These are phyloP conservation scores for Phytophthora citrophthora DNA, from an alignment of 352 stramenopile genomes.

Conservation along the genomic window DNA sequence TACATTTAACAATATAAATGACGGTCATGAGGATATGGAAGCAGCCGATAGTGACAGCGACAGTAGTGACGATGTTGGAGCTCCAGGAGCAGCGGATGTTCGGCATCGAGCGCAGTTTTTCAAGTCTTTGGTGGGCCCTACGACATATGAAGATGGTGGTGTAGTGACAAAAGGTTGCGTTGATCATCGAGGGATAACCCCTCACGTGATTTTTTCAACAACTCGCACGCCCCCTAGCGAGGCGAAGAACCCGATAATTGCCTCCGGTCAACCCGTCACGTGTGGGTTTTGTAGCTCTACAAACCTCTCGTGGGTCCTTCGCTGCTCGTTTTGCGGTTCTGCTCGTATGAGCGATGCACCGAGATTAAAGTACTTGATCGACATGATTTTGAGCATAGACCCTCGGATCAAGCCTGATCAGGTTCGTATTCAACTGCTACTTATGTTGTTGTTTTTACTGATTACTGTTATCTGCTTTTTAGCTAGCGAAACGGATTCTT, in stretches of 20 bases:
- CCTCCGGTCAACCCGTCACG: constrained; percentile 30
- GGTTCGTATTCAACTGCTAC: constrained; percentile 25
- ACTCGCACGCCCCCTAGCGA: constrained; percentile 61
- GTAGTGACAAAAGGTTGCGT: constrained; percentile 51
- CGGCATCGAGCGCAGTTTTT: constrained; percentile 33
- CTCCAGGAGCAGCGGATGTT: constrained; percentile 19
- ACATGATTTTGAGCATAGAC: constrained; percentile 81
- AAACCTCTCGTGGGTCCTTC: constrained; percentile 72
- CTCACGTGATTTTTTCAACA: constrained; percentile 67
- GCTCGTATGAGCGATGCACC: constrained; percentile 75
- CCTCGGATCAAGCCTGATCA: constrained; percentile 61
- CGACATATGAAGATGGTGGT: constrained; percentile 53
- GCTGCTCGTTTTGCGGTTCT: constrained; percentile 76
- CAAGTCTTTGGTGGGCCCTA: constrained; percentile 28
- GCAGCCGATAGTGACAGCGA: constrained; percentile 14
- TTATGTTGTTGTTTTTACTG: not conserved
- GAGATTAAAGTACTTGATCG: constrained; percentile 76
- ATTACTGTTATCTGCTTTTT: not conserved
- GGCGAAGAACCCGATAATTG: constrained; percentile 45
- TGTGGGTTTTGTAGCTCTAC: constrained; percentile 80
- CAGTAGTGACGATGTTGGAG: constrained; percentile 16
- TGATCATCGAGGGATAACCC: constrained; percentile 68
- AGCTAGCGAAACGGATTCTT: constrained; percentile 76
- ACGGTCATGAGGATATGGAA: constrained; percentile 7
- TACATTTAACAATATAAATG: constrained; percentile 21